phyloP scores from a whole-genome alignment of 306 rosid genomes.

The Glycine tomentella region DNA sequence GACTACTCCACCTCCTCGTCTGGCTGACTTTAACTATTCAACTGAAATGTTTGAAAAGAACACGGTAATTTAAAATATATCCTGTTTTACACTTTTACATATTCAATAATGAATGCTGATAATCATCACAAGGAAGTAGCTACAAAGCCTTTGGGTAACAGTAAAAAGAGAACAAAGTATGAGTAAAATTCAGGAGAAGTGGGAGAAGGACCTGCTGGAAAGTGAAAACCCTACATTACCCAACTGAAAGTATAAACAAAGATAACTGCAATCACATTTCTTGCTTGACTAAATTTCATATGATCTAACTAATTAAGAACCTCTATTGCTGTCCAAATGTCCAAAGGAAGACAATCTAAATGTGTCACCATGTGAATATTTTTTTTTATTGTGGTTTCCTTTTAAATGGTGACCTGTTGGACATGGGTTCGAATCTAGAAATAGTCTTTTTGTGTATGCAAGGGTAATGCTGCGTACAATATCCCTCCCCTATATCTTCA shows the following conservation, averaged over 20 bases:
- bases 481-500: no score
- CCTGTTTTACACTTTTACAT: constrained; percentile 19
- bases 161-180: constrained; percentile 25
- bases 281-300: constrained; percentile 13
- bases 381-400: background rate
- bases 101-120: constrained; percentile 22
- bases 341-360: constrained; percentile 26
- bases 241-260: constrained; percentile 12
- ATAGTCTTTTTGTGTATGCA: no score
- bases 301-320: background rate
- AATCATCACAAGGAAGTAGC: constrained; percentile 21
- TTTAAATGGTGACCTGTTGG: no score
- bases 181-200: background rate
- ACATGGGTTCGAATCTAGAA: no score
- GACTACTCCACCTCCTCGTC: constrained; percentile 88
- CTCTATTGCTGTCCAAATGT: background rate
- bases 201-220: constrained; percentile 23
- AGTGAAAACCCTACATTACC: constrained; percentile 24
- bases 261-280: constrained; percentile 8
- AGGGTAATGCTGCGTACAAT: no score
- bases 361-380: constrained; percentile 9
- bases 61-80: constrained; percentile 60
- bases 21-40: constrained; percentile 82
- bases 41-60: constrained; percentile 74
- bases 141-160: constrained; percentile 13